A percentile compares a stretch with the other conserved stretches of the same genome.
phyloP scores from a whole-genome alignment of 108 stramenopile species.

The Asterionellopsis glacialis region DNA sequence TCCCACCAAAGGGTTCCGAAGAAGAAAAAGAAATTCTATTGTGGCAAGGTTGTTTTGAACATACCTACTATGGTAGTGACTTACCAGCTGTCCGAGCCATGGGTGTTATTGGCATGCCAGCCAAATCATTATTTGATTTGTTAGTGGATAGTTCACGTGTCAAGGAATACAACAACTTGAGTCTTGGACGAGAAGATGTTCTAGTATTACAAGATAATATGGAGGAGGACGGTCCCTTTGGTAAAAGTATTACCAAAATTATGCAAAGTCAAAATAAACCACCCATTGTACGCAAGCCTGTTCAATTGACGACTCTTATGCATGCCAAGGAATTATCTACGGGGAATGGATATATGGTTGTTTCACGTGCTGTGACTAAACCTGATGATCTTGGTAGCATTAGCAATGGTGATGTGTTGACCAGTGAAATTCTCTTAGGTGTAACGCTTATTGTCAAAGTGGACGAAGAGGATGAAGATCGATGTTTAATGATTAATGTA shows the following conservation, averaged over 20 bases:
- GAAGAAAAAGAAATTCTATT: slow-evolving; percentile 19
- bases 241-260: slow-evolving; percentile 57
- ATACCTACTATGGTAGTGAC: slow-evolving; percentile 51
- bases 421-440: slow-evolving; percentile 69
- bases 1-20: slow-evolving; percentile 1
- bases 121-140: slow-evolving; percentile 57
- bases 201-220: slow-evolving; percentile 44
- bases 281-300: slow-evolving; percentile 55
- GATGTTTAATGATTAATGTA: slow-evolving; percentile 69
- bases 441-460: slow-evolving; percentile 57
- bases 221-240: slow-evolving; percentile 30
- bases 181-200: slow-evolving; percentile 56
- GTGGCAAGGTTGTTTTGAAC: slow-evolving; percentile 19
- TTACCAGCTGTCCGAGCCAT: slow-evolving; percentile 59
- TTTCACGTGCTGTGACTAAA: slow-evolving; percentile 47
- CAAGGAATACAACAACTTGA: slow-evolving; percentile 76
- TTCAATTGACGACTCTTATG: slow-evolving; percentile 57
- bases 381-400: neutral
- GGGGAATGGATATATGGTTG: slow-evolving; percentile 71
- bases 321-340: slow-evolving; percentile 64
- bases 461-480: slow-evolving; percentile 37
- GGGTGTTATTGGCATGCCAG: slow-evolving; percentile 49
- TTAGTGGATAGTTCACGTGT: slow-evolving; percentile 67
- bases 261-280: slow-evolving; percentile 50
- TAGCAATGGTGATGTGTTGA: slow-evolving; percentile 15